Evolutionary conservation across 2,329 filamentous ascomycete genomes (phyloP).

Genomic region (Pyricularia sp.): DNA sequence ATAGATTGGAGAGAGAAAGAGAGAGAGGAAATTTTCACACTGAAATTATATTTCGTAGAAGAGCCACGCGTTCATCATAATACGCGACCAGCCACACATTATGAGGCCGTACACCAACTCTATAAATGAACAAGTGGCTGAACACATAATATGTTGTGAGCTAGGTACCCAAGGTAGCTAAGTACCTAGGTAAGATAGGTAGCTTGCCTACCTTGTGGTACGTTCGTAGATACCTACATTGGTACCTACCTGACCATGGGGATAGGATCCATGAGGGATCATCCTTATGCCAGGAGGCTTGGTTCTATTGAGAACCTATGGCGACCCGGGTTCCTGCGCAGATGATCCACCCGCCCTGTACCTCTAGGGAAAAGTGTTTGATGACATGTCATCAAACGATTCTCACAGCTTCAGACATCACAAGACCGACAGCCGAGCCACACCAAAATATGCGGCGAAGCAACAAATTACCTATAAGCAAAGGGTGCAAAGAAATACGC

Average conservation of each 20-base stretch:
- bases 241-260: no score
- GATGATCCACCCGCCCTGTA: slow-evolving; percentile 14
- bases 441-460: neutral
- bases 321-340: slow-evolving; percentile 21
- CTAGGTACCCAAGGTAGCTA: no score
- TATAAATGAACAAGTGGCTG: neutral
- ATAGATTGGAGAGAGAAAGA: neutral
- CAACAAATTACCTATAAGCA: neutral
- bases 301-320: slow-evolving; percentile 8
- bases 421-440: neutral
- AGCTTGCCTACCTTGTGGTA: no score
- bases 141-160: neutral
- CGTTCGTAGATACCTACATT: no score
- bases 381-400: slow-evolving; percentile 10
- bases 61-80: neutral
- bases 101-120: neutral
- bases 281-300: neutral
- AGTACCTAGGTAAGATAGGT: no score
- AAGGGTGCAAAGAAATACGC: neutral
- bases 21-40: no score
- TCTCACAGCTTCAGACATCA: slow-evolving; percentile 2
- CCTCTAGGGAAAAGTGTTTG: neutral
- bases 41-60: no score
- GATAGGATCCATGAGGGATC: neutral
- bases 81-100: neutral